A percentile compares a stretch with the other conserved stretches of the same genome.
Conservation (phyloP, 108 stramenopile genomes). For the Cyclotella cryptica region DNA sequence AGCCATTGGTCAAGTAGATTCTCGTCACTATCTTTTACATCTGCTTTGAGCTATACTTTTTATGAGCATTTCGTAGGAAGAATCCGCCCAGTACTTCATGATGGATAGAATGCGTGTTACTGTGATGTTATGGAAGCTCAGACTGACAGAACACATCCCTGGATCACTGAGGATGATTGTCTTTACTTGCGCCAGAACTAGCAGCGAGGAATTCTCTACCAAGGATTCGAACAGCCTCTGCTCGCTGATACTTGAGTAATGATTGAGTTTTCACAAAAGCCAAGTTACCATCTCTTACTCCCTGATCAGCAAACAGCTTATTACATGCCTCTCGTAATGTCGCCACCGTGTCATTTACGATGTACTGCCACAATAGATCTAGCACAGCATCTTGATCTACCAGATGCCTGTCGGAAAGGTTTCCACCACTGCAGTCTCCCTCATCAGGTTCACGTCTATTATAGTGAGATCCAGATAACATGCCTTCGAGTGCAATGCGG, state of each 20-base stretch:
- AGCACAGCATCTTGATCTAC: conserved; percentile 38
- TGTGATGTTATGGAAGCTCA: no score
- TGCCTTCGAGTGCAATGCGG: conserved; percentile 23
- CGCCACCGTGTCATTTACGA: conserved; percentile 13
- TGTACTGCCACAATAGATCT: conserved; percentile 31
- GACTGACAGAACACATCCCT: no score
- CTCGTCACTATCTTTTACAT: no score
- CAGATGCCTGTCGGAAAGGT: conserved; percentile 12
- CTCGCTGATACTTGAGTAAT: conserved; percentile 17
- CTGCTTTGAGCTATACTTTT: no score
- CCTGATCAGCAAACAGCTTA: conserved; percentile 35
- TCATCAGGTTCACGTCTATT: conserved; percentile 9
- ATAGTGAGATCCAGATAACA: conserved; percentile 12
- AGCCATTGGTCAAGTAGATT: no score
- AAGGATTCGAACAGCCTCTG: conserved; percentile 13
- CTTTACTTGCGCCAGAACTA: not conserved
- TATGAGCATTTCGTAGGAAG: no score
- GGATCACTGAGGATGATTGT: no score
- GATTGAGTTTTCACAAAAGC: conserved; percentile 30
- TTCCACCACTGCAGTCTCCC: conserved; percentile 1
- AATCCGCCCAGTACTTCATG: no score
- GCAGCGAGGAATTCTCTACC: conserved; percentile 23
- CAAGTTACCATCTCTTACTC: conserved; percentile 20
- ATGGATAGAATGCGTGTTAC: no score
- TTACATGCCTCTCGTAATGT: conserved; percentile 27